Evolutionary conservation across 257 asterid species (phyloP).

Genomic region (Solanum chaucha): DNA sequence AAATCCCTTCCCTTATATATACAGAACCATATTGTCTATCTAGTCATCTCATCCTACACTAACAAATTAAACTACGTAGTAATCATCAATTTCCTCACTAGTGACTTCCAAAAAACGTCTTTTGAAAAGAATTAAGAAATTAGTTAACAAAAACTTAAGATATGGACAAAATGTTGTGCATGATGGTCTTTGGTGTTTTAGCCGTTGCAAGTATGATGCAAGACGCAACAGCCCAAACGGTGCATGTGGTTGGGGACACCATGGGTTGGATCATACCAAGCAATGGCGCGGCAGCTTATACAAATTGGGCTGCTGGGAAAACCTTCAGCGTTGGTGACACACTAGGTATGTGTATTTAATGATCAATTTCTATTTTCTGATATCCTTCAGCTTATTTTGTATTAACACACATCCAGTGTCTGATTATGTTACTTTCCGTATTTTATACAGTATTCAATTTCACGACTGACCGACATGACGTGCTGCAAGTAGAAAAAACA

Average conservation of each 20-base stretch:
- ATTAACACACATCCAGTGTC: neutral
- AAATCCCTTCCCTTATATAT: neutral
- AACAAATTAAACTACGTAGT: neutral
- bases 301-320: conserved; percentile 26
- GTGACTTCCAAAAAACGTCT: neutral
- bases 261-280: conserved; percentile 28
- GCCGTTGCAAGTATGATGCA: no score
- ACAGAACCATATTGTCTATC: neutral
- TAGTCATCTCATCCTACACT: neutral
- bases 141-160: neutral
- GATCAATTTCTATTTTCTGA: neutral
- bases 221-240: no score
- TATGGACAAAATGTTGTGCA: neutral
- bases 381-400: neutral
- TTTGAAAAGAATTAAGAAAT: neutral
- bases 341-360: conserved; percentile 5
- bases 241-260: conserved; percentile 22
- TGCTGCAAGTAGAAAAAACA: conserved; percentile 1
- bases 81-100: neutral
- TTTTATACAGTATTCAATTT: neutral
- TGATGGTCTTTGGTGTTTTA: no score
- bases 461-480: neutral
- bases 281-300: conserved; percentile 7
- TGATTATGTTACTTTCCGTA: neutral
- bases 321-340: conserved; percentile 28